Conservation (phyloP, 345 rosid species). For the Populus pruinosa region DNA sequence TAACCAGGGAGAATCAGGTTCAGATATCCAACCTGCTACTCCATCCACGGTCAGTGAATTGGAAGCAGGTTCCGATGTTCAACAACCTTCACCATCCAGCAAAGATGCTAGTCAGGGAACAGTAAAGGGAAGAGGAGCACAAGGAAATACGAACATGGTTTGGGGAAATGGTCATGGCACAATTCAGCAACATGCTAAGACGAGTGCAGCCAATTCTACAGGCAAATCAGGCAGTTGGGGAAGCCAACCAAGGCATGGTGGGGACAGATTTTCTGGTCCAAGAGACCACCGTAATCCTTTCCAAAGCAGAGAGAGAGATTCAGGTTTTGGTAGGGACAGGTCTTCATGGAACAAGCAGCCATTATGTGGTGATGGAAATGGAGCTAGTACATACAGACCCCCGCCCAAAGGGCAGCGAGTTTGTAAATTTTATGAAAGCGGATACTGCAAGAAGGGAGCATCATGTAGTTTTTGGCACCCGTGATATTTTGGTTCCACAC, state of each 20-base stretch:
- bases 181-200: constrained; percentile 33
- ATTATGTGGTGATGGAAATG: constrained; percentile 34
- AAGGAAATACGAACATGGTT: constrained; percentile 21
- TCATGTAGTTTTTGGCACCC: constrained; percentile 79
- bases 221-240: constrained; percentile 41
- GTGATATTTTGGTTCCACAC: constrained; percentile 25
- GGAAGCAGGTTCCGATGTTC: constrained; percentile 17
- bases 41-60: constrained; percentile 10
- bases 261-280: constrained; percentile 40
- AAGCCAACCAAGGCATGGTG: constrained; percentile 48
- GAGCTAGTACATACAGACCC: constrained; percentile 46
- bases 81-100: constrained; percentile 12
- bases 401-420: constrained; percentile 66
- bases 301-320: constrained; percentile 39
- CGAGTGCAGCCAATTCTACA: constrained; percentile 23
- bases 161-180: constrained; percentile 43
- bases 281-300: constrained; percentile 44
- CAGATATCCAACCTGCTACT: constrained; percentile 13
- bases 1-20: constrained; percentile 3
- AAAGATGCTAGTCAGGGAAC: constrained; percentile 35
- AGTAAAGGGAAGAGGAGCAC: constrained; percentile 37
- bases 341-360: constrained; percentile 38
- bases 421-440: constrained; percentile 75
- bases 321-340: constrained; percentile 51
- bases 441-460: constrained; percentile 74